Evolutionary conservation across 2,329 filamentous ascomycete species (phyloP), one percentile per base, ranked within the genome.

Genomic region (Cucurbitaria berberidis): DNA sequence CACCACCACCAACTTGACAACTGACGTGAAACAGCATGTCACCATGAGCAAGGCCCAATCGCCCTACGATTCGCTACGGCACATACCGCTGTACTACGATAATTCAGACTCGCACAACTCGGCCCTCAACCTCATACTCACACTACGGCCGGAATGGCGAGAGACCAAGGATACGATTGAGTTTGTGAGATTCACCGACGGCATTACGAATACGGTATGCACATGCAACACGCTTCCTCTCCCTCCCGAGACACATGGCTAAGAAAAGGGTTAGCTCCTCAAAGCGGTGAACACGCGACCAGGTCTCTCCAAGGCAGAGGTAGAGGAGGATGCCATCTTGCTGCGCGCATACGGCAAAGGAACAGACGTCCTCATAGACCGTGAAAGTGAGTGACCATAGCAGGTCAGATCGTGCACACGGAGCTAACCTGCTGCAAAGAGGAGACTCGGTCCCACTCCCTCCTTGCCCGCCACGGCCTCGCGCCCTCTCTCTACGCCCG

Each of bases 281-380:
- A 93, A 93, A 74, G 87, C 88, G n/a, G 78, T 89, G 70, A 90
- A 91, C 73, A 84, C 81, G 62, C 81, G 81, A 51, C 81, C 85
- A 13, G 90, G 89, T 44, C 81, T 89, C 62, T 88, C 90, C 45
- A 84, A 89, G 66, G 86, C 92, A 47, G 84, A 92, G 66, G 83
- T 93, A 62, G 93, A 98, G 76, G 83, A 84, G 57, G 90, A 96
- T 62, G 90, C 95, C 29, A 86, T 98, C 63, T 82, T 99, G 60
- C 84, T 99, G 69, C 87, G 95, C 65, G 95, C 95, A 57, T 99
- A 97, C 76, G 95, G 95, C 66, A 88, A 95, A 74, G 91, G 93
- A 60, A 98, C 95, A 63, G 92, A 96, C 71, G 84, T 98, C 48
- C 84, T 99, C 66, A 99, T 99, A 77, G 95, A 99, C 79, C 89